phyloP scores from a whole-genome alignment of 192 early-diverging fungal species.

The Umbelopsis ramanniana region DNA sequence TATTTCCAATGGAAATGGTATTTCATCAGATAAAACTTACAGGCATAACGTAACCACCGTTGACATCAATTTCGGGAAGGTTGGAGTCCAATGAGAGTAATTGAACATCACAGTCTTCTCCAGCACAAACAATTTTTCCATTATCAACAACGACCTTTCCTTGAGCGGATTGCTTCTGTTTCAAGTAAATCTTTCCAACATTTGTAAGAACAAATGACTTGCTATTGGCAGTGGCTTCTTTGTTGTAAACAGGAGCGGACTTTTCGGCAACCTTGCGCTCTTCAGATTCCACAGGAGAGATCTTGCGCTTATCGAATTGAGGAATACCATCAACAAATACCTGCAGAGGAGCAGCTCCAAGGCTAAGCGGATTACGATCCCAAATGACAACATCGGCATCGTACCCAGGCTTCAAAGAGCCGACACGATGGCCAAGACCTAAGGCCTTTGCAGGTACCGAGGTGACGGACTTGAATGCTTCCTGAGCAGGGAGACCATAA shows the following conservation, averaged over 20 bases:
- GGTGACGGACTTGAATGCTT: constrained; percentile 68
- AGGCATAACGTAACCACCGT: constrained; percentile 63
- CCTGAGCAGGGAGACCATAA: constrained; percentile 66
- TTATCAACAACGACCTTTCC: constrained; percentile 58
- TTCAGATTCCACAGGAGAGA: constrained; percentile 25
- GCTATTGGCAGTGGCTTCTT: constrained; percentile 35
- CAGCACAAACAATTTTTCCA: constrained; percentile 60
- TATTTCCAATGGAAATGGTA: background rate
- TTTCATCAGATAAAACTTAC: constrained; percentile 35
- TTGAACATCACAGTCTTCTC: constrained; percentile 24
- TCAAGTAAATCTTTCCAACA: constrained; percentile 37
- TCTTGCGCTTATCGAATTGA: constrained; percentile 51
- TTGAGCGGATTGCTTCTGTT: constrained; percentile 38
- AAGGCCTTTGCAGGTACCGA: constrained; percentile 71
- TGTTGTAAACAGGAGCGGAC: constrained; percentile 26
- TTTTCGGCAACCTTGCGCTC: constrained; percentile 23
- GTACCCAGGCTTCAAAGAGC: constrained; percentile 63
- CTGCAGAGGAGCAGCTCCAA: constrained; percentile 75
- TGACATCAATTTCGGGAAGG: constrained; percentile 50
- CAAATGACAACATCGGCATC: constrained; percentile 86
- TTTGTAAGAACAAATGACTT: constrained; percentile 51
- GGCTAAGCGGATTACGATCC: constrained; percentile 67
- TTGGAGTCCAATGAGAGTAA: background rate
- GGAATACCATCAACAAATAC: constrained; percentile 76
- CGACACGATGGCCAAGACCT: constrained; percentile 71